A percentile compares a stretch with the other conserved stretches of the same genome.
Conservation (phyloP, 495 filamentous ascomycete species). For the Sabuloglossum arenarium region DNA sequence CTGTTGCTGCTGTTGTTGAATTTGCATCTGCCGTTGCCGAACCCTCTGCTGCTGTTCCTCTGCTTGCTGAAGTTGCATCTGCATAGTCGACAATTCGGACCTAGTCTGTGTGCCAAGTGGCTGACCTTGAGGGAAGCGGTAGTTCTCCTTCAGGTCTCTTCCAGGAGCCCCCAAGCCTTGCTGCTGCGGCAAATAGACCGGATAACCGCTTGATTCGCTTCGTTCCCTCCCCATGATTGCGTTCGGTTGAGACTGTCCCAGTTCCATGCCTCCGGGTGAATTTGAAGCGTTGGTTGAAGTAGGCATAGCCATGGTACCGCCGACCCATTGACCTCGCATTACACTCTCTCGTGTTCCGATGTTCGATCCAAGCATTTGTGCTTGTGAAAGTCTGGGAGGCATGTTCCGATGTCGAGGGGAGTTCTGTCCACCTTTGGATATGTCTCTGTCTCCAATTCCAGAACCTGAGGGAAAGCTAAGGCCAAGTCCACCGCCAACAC, state of each 20-base stretch:
- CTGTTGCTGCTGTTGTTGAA: neutral
- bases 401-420: neutral
- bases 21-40: neutral
- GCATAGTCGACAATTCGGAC: neutral
- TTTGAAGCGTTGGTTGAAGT: neutral
- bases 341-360: neutral
- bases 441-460: neutral
- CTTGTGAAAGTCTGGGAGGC: neutral
- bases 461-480: neutral
- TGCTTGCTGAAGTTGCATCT: neutral
- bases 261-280: neutral
- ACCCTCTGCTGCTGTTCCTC: slow-evolving; percentile 2
- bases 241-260: neutral
- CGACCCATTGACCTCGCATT: neutral
- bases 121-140: neutral
- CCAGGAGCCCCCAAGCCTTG: neutral
- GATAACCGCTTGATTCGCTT: neutral
- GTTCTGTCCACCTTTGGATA: neutral
- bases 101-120: neutral
- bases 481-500: neutral
- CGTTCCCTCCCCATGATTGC: neutral
- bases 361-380: neutral
- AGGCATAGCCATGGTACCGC: slow-evolving; percentile 1
- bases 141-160: neutral
- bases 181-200: neutral